These are phyloP conservation scores for Sporothrix sp. DNA, from an alignment of 2,329 filamentous ascomycete genomes.

Conservation along the genomic window DNA sequence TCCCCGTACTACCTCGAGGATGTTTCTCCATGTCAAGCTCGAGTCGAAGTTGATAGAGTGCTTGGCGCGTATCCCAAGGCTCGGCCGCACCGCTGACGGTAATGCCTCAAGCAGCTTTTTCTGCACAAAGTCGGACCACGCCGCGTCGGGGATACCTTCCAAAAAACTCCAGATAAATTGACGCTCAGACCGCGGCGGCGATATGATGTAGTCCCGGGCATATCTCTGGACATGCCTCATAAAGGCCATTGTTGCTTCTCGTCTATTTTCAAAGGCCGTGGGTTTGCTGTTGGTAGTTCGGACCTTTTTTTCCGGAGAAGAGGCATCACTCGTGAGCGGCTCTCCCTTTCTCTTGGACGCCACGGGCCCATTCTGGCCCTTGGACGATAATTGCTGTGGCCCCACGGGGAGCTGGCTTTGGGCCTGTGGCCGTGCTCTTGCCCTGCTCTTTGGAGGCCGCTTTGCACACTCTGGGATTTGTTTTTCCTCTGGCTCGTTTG, in stretches of 20 bases:
- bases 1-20: constrained; percentile 9
- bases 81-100: constrained; percentile 12
- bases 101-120: constrained; percentile 10
- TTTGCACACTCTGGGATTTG: no score
- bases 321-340: no score
- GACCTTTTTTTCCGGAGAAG: no score
- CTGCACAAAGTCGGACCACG: constrained; percentile 15
- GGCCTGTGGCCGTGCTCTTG: no score
- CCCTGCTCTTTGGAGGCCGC: no score
- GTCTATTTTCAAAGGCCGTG: background rate
- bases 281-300: background rate
- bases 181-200: constrained; percentile 16
- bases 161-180: constrained; percentile 18
- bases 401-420: no score
- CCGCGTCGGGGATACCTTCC: constrained; percentile 15
- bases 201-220: background rate
- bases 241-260: constrained; percentile 8
- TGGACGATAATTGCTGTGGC: no score
- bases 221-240: constrained; percentile 8
- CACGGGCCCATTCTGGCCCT: no score
- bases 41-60: constrained; percentile 16
- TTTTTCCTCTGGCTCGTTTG: no score
- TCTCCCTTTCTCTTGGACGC: no score
- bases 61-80: constrained; percentile 14
- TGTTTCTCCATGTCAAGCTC: constrained; percentile 13